Evolutionary conservation across 1,139 yeast genomes (phyloP).

Genomic region (Magnusiomyces fungicola): DNA sequence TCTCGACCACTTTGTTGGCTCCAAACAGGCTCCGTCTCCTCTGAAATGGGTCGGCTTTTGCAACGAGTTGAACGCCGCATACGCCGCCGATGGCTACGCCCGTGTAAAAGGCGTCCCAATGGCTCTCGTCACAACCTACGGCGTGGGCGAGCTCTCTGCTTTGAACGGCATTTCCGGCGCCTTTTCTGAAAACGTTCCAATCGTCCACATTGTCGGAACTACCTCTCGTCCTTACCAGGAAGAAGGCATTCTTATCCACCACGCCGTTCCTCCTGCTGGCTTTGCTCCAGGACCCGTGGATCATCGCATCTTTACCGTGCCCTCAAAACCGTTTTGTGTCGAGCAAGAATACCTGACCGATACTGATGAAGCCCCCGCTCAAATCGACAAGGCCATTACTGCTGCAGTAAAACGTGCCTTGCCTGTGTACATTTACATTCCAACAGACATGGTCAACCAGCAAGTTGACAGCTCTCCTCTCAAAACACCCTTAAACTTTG

Average conservation of each 20-base stretch:
- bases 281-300: constrained; percentile 40
- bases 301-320: constrained; percentile 55
- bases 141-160: constrained; percentile 85
- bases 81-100: constrained; percentile 75
- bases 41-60: constrained; percentile 55
- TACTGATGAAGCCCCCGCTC: constrained; percentile 43
- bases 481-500: constrained; percentile 27
- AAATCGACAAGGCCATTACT: constrained; percentile 57
- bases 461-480: constrained; percentile 39
- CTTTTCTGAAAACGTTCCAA: constrained; percentile 69
- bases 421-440: constrained; percentile 77
- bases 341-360: constrained; percentile 49
- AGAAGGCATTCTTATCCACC: constrained; percentile 46
- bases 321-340: constrained; percentile 55
- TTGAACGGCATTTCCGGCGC: constrained; percentile 80
- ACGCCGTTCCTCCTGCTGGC: constrained; percentile 51
- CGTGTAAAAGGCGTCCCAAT: constrained; percentile 40
- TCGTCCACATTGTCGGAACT: constrained; percentile 79
- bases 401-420: constrained; percentile 50
- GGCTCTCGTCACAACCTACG: constrained; percentile 51
- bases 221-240: constrained; percentile 44
- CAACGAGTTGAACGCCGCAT: constrained; percentile 60
- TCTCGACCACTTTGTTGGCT: constrained; percentile 57
- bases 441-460: constrained; percentile 55
- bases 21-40: constrained; percentile 33